Base-by-base conservation (phyloP, 768 basidiomycete species). In the Lactifluus volemus region DNA sequence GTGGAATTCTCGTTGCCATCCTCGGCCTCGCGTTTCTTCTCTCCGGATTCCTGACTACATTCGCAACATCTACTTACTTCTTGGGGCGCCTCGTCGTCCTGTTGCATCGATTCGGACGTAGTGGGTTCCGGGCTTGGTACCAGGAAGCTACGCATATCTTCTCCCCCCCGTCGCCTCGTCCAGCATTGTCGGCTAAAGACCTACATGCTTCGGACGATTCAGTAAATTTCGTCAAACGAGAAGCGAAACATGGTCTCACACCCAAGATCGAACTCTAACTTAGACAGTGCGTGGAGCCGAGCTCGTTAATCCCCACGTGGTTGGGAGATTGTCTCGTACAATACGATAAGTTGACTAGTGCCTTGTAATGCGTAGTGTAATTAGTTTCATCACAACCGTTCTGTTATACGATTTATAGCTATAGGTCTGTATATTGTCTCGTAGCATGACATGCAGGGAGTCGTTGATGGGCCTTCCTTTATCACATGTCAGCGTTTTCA, bases 21-120 rank as follows among this genome's bases (percentile, higher is more conserved):
- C 60, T 64, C 47, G 55, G 60, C 14, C 21, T 63, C 30, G 50
- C 63, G 10, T 19, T 64, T 25, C 54, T 64, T 21, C 55, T 64
- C 17, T 64, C 63, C 19, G 55, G 38, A 11, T 52, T 64, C 60
- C 41, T 64, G 39, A 64, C 63, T 19, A 5, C 32, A n/a, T 49
- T 53, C 39, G 55, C 32, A 25, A 25, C 49, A 30, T 44, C 38
- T n/a, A 19, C 45, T n/a, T 64, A 64, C 45, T 45, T 64, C 32
- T 39, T n/a, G 39, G 51, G 60, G 30, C 63, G 63, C 21, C 54
- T 64, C 15, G 17, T 55, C 17, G 4, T 55, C 30, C n/a, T 32
- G 30, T 29, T 62, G 21, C 49, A 21, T 52, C 39, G 32, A 38
- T 62, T 21, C 17, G 60, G 63, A 42, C 63, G 54, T 38, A 19